phyloP scores from a whole-genome alignment of 2,329 filamentous ascomycete species.

The Apiospora phragmitis region DNA sequence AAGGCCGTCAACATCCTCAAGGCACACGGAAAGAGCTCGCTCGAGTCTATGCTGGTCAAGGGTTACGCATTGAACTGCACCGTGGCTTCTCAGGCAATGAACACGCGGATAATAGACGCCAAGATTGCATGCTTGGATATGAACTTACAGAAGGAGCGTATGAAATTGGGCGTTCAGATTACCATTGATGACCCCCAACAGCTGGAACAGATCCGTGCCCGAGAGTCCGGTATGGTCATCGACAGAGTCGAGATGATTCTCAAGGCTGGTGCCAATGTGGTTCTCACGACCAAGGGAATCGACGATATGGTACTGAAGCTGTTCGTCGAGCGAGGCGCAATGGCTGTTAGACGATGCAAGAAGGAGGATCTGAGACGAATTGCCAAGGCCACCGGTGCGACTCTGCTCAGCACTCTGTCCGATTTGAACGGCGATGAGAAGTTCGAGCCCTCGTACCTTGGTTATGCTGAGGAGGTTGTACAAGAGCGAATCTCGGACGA shows the following conservation, averaged over 20 bases:
- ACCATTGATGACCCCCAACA: slow-evolving; percentile 97
- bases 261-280: slow-evolving; percentile 93
- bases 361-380: slow-evolving; percentile 97
- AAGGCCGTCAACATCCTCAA: slow-evolving; percentile 99
- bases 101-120: slow-evolving; percentile 84
- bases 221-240: slow-evolving; percentile 89
- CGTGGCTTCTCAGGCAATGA: slow-evolving; percentile 97
- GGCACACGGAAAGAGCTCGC: slow-evolving; percentile 90
- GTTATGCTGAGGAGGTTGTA: slow-evolving; percentile 91
- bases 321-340: slow-evolving; percentile 91
- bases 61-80: slow-evolving; percentile 99
- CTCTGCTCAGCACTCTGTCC: slow-evolving; percentile 87
- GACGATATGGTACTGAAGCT: slow-evolving; percentile 94
- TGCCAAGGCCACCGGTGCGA: slow-evolving; percentile 93
- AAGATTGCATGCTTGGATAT: slow-evolving; percentile 98
- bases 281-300: slow-evolving; percentile 97
- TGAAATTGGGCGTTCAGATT: slow-evolving; percentile 99
- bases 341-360: slow-evolving; percentile 95
- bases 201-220: slow-evolving; percentile 92
- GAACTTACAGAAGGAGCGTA: slow-evolving; percentile 97
- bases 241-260: slow-evolving; percentile 97
- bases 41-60: slow-evolving; percentile 88
- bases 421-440: slow-evolving; percentile 97
- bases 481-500: slow-evolving; percentile 99
- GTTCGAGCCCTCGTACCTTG: slow-evolving; percentile 87